These are phyloP conservation scores for Arctium minus DNA, from an alignment of 129 eudicot species.

Conservation along the genomic window DNA sequence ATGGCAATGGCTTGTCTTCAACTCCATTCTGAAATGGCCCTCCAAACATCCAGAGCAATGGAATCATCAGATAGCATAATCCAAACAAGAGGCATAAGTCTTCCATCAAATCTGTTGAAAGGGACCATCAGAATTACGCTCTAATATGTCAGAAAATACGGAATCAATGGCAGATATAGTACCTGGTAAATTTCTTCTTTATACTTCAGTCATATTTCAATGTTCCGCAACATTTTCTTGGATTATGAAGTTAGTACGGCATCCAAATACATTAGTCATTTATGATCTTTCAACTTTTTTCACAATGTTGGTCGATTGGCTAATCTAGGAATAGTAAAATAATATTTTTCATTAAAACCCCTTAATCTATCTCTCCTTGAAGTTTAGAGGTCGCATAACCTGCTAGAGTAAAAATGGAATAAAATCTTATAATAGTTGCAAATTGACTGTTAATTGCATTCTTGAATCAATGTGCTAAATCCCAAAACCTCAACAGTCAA, in stretches of 20 bases:
- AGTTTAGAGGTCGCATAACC: too few relatives aligned
- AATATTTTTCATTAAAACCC: too few relatives aligned
- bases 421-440: too few relatives aligned
- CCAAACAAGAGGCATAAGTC: conserved; percentile 36
- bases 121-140: conserved; percentile 46
- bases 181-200: neutral
- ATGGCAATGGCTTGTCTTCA: conserved; percentile 91
- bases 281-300: too few relatives aligned
- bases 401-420: too few relatives aligned
- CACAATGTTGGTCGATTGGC: too few relatives aligned
- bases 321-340: too few relatives aligned
- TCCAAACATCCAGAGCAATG: conserved; percentile 78
- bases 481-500: too few relatives aligned
- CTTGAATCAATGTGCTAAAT: too few relatives aligned
- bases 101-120: conserved; percentile 41
- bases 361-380: too few relatives aligned
- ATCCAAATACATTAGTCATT: neutral
- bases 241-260: neutral
- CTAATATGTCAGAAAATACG: conserved; percentile 16
- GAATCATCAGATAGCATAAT: conserved; percentile 45
- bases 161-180: neutral
- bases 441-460: too few relatives aligned
- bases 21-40: conserved; percentile 88
- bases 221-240: neutral
- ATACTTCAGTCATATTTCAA: neutral